A percentile compares a stretch with the other conserved stretches of the same genome.
These are phyloP conservation scores for Septoria linicola DNA, from an alignment of 2,329 filamentous ascomycete genomes.

Conservation along the genomic window DNA sequence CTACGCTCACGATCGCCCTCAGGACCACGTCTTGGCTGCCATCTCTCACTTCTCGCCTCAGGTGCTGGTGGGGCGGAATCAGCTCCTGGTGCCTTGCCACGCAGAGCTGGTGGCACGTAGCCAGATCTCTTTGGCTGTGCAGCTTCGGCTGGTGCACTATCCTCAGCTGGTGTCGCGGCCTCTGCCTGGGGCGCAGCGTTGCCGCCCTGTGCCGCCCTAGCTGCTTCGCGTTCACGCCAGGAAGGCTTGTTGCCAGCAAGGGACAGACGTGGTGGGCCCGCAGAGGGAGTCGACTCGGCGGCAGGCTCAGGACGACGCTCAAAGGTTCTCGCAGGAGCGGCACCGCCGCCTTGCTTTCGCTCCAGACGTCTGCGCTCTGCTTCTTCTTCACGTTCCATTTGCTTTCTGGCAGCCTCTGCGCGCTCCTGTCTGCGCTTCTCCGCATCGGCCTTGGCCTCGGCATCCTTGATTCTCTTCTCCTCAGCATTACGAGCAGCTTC, in stretches of 20 bases:
- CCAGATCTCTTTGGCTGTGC: slow-evolving; percentile 41
- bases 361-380: slow-evolving; percentile 72
- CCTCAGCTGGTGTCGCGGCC: slow-evolving; percentile 34
- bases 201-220: slow-evolving; percentile 39
- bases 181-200: slow-evolving; percentile 27
- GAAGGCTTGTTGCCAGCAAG: slow-evolving; percentile 59
- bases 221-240: slow-evolving; percentile 72
- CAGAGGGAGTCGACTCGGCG: slow-evolving; percentile 48
- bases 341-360: slow-evolving; percentile 49
- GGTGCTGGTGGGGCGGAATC: slow-evolving; percentile 30
- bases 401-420: slow-evolving; percentile 37
- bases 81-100: slow-evolving; percentile 36
- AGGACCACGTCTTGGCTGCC: slow-evolving; percentile 24
- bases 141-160: slow-evolving; percentile 41
- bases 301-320: slow-evolving; percentile 31
- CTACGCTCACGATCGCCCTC: slow-evolving; percentile 26
- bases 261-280: slow-evolving; percentile 60
- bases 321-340: slow-evolving; percentile 36
- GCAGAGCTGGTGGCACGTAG: slow-evolving; percentile 50
- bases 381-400: slow-evolving; percentile 71
- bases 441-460: slow-evolving; percentile 62
- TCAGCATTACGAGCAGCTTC: slow-evolving; percentile 78
- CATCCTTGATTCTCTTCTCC: slow-evolving; percentile 60
- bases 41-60: slow-evolving; percentile 30
- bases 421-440: slow-evolving; percentile 64